Evolutionary conservation across 2,329 filamentous ascomycete species (phyloP).

Genomic region (Talaromyces sp.): DNA sequence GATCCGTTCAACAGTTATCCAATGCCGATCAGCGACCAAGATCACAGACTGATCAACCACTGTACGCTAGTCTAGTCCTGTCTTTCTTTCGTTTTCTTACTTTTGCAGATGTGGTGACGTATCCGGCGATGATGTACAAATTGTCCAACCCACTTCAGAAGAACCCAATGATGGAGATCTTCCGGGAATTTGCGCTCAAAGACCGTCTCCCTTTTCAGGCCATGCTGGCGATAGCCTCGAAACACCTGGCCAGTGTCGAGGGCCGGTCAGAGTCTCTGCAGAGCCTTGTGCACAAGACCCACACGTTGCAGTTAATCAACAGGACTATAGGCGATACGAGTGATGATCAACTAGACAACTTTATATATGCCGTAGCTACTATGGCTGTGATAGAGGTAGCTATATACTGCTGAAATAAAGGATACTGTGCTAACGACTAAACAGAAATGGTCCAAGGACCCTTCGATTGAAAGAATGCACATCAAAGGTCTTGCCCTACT

Average conservation of each 20-base stretch:
- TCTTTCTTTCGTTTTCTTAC: not conserved
- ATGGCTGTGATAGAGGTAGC: constrained; percentile 29
- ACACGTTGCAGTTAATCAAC: constrained; percentile 25
- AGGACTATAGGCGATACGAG: constrained; percentile 22
- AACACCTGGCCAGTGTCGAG: constrained; percentile 26
- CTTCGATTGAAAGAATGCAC: constrained; percentile 25
- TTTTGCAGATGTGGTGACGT: constrained; percentile 23
- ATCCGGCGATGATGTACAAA: constrained; percentile 32
- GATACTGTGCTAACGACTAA: constrained; percentile 10
- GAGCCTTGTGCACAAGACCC: constrained; percentile 29
- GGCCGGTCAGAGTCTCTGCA: constrained; percentile 25
- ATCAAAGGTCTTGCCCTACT: constrained; percentile 23
- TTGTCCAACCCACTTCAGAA: constrained; percentile 20
- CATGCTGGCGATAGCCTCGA: constrained; percentile 29
- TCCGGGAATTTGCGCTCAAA: constrained; percentile 23
- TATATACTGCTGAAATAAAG: not conserved
- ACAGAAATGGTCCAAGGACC: constrained; percentile 31
- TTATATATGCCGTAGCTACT: constrained; percentile 26
- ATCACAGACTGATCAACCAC: constrained; percentile 26
- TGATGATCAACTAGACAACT: constrained; percentile 21
- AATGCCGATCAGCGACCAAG: constrained; percentile 17
- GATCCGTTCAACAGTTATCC: constrained; percentile 26
- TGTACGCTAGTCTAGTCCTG: constrained; percentile 17
- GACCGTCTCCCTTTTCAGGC: constrained; percentile 27
- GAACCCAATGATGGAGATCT: constrained; percentile 27